phyloP scores from a whole-genome alignment of 306 rosid genomes.

The Bauhinia variegata region DNA sequence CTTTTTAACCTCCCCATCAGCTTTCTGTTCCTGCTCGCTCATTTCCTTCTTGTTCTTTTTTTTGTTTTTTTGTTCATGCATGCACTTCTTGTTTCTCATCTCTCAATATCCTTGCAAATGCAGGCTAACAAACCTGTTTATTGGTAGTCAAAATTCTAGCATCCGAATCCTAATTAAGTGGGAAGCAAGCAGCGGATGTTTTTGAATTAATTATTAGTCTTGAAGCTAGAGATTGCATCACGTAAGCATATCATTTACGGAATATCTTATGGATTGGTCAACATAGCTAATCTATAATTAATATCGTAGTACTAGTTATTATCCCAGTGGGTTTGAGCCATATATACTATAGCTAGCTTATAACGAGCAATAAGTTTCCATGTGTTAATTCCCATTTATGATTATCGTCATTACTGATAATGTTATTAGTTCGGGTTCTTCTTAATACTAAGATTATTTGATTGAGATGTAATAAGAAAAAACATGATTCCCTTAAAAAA shows the following conservation, averaged over 20 bases:
- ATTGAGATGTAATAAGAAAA: conserved; percentile 8
- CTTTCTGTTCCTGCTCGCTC: conserved; percentile 19
- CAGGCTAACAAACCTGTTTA: conserved; percentile 11
- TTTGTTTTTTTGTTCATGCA: too few relatives aligned
- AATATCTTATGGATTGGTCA: conserved; percentile 21
- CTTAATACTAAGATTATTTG: background rate
- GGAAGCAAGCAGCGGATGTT: conserved; percentile 15
- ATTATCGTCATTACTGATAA: background rate
- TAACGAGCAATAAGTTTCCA: conserved; percentile 20
- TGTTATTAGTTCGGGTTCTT: background rate
- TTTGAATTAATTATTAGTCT: conserved; percentile 25
- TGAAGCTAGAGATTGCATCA: conserved; percentile 37
- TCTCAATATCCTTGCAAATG: conserved; percentile 6
- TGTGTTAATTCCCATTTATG: conserved; percentile 6
- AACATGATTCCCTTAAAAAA: too few relatives aligned
- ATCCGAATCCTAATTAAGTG: conserved; percentile 31
- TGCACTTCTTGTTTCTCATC: background rate
- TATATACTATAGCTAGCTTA: background rate
- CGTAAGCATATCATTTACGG: conserved; percentile 40
- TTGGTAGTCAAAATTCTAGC: conserved; percentile 21
- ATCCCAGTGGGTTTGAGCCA: conserved; percentile 23
- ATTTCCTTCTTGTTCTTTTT: background rate
- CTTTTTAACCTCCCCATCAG: conserved; percentile 26
- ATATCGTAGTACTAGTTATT: background rate
- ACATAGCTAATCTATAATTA: background rate